These are phyloP conservation scores for Arthrobotrys conoides DNA, from an alignment of 2,329 filamentous ascomycete species.

Conservation along the genomic window DNA sequence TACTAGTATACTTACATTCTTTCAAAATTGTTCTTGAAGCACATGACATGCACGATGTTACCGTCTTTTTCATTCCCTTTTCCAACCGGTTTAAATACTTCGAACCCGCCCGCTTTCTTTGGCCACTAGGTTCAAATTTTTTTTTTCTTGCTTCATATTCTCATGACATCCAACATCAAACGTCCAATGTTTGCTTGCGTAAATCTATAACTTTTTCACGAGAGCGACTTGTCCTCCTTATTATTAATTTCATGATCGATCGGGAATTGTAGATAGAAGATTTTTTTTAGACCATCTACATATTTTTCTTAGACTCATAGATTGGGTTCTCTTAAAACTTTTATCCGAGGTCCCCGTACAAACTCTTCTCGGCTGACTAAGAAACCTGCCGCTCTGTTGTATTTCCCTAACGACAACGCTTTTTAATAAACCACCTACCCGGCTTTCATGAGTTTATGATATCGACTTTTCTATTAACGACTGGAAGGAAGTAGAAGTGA, in stretches of 20 bases:
- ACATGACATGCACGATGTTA: conserved; percentile 24
- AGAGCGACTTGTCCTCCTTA: neutral
- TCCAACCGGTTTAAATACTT: conserved; percentile 47
- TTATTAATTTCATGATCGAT: neutral
- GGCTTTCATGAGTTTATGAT: conserved; percentile 28
- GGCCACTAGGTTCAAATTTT: neutral
- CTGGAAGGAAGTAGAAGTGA: conserved; percentile 1
- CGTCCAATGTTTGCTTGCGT: neutral
- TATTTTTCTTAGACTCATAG: neutral
- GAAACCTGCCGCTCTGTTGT: conserved; percentile 19
- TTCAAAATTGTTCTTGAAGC: conserved; percentile 37
- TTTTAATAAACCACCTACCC: neutral
- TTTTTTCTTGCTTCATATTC: neutral
- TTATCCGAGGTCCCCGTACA: conserved; percentile 15
- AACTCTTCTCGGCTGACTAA: conserved; percentile 15
- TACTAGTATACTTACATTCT: too few species aligned
- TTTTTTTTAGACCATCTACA: conserved; percentile 7
- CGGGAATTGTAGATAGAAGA: neutral
- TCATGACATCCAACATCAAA: neutral
- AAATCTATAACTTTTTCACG: conserved; percentile 3
- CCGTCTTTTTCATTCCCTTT: neutral
- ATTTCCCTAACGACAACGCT: conserved; percentile 37
- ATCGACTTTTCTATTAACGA: neutral
- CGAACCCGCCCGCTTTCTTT: conserved; percentile 8
- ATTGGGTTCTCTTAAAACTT: neutral